These are phyloP conservation scores for Apodospora peruviana DNA, from an alignment of 495 filamentous ascomycete genomes.

Conservation along the genomic window DNA sequence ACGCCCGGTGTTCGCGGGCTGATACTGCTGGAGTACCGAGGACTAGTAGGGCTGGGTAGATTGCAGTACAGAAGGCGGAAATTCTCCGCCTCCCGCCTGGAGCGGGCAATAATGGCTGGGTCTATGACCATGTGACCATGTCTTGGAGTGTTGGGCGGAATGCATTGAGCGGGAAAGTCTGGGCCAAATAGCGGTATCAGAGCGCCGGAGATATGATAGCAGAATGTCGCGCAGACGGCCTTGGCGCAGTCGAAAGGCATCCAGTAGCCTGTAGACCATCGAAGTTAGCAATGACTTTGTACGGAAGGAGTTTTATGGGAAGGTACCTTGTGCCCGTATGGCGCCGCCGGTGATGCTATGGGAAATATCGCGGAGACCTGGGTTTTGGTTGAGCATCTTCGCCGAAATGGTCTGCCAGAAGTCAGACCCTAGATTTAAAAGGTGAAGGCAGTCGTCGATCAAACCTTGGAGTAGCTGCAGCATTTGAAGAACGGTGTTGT, in stretches of 20 bases:
- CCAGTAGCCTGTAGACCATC: slow-evolving; percentile 74
- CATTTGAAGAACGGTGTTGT: slow-evolving; percentile 95
- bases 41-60: slow-evolving; percentile 1
- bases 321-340: slow-evolving; percentile 79
- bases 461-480: slow-evolving; percentile 77
- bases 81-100: slow-evolving; percentile 47
- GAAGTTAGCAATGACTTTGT: neutral
- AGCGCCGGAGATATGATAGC: slow-evolving; percentile 73
- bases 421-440: neutral
- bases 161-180: slow-evolving; percentile 68
- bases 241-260: slow-evolving; percentile 83
- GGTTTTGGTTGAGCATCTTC: slow-evolving; percentile 73
- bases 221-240: slow-evolving; percentile 82
- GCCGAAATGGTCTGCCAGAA: slow-evolving; percentile 66
- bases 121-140: slow-evolving; percentile 68
- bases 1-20: slow-evolving; percentile 8
- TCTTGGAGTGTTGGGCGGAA: slow-evolving; percentile 48
- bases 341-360: slow-evolving; percentile 94
- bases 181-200: slow-evolving; percentile 85
- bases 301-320: neutral
- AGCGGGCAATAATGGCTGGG: slow-evolving; percentile 48
- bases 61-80: slow-evolving; percentile 26
- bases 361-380: slow-evolving; percentile 76
- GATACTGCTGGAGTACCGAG: slow-evolving; percentile 3
- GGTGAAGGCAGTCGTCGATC: slow-evolving; percentile 2